These are phyloP conservation scores for Pseudogymnoascus sp. DNA, from an alignment of 2,329 filamentous ascomycete species.

Conservation along the genomic window DNA sequence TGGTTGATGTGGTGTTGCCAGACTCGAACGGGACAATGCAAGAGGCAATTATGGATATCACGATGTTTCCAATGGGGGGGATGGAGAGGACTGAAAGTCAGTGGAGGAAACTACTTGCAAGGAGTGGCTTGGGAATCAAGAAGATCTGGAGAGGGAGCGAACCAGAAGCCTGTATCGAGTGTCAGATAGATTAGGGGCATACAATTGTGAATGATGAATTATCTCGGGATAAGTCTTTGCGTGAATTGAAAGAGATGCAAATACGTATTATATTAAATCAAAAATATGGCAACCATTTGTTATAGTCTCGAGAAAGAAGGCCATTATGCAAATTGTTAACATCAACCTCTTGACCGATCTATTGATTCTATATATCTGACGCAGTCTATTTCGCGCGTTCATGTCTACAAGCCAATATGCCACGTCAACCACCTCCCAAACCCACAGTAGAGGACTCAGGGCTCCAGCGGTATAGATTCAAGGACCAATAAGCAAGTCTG, in stretches of 20 bases:
- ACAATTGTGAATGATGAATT: background rate
- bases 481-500: constrained; percentile 49
- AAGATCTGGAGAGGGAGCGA: constrained; percentile 26
- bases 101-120: constrained; percentile 21
- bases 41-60: constrained; percentile 21
- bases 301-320: background rate
- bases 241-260: background rate
- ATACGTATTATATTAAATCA: background rate
- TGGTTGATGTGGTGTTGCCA: constrained; percentile 24
- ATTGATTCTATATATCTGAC: background rate
- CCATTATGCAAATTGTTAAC: background rate
- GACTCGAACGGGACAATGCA: constrained; percentile 22
- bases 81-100: constrained; percentile 24
- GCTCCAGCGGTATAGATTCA: constrained; percentile 3
- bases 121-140: constrained; percentile 22
- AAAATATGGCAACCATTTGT: background rate
- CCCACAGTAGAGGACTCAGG: background rate
- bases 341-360: background rate
- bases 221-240: background rate
- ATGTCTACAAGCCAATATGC: background rate
- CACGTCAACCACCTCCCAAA: background rate
- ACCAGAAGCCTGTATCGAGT: constrained; percentile 19
- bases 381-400: background rate
- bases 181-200: background rate
- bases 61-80: constrained; percentile 23